These are phyloP conservation scores for Candida montana DNA, from an alignment of 805 yeast species.

Conservation along the genomic window DNA sequence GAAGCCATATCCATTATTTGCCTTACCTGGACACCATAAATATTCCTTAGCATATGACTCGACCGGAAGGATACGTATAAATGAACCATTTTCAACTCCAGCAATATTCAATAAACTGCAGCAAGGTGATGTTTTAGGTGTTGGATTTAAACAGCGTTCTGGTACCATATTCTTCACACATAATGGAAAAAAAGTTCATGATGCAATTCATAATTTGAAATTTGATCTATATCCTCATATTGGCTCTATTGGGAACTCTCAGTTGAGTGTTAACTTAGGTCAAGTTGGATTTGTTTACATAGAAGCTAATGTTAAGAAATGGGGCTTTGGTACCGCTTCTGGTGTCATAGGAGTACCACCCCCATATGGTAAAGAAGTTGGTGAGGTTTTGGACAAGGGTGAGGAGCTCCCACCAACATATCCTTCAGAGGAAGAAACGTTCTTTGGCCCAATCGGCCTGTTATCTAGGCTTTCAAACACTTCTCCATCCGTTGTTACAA, in stretches of 20 bases:
- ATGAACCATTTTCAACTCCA: constrained; percentile 48
- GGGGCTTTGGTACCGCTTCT: constrained; percentile 57
- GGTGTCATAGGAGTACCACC: constrained; percentile 44
- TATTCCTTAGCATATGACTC: constrained; percentile 72
- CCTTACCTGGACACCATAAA: constrained; percentile 68
- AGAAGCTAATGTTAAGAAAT: constrained; percentile 78
- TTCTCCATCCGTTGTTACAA: not conserved
- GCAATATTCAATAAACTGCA: constrained; percentile 39
- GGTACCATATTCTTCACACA: constrained; percentile 90
- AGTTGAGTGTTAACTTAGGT: constrained; percentile 57
- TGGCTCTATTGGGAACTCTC: constrained; percentile 34
- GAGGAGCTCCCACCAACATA: constrained; percentile 69
- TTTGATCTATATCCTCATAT: constrained; percentile 35
- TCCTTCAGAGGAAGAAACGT: constrained; percentile 57
- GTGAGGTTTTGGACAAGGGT: constrained; percentile 56
- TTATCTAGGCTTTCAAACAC: constrained; percentile 3
- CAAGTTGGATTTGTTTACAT: constrained; percentile 76
- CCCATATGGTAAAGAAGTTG: constrained; percentile 35
- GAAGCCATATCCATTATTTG: constrained; percentile 68
- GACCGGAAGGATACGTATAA: constrained; percentile 63
- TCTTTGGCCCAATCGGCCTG: constrained; percentile 44
- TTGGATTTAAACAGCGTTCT: constrained; percentile 76
- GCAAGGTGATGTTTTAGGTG: constrained; percentile 90
- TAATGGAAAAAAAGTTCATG: constrained; percentile 84
- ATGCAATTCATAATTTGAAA: constrained; percentile 68